phyloP scores from a whole-genome alignment of 164 flowering plant species.

The Magnolia changhungtana region DNA sequence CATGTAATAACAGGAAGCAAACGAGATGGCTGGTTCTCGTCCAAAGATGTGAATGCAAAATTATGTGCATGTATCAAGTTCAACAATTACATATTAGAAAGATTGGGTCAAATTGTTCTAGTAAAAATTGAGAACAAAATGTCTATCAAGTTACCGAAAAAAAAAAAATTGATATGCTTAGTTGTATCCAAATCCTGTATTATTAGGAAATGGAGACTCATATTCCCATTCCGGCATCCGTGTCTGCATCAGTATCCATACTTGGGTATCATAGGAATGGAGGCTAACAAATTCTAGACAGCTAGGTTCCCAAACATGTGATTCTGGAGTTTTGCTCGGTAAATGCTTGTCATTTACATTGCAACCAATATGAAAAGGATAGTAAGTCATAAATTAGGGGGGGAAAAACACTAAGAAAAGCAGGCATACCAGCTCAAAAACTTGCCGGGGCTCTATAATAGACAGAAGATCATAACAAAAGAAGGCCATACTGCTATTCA shows the following conservation, averaged over 20 bases:
- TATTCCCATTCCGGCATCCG: background rate
- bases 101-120: too few species aligned
- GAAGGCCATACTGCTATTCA: conserved; percentile 96
- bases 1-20: too few species aligned
- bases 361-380: background rate
- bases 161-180: too few species aligned
- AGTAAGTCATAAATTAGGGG: background rate
- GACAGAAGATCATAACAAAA: conserved; percentile 97
- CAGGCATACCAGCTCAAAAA: conserved; percentile 84
- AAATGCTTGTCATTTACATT: background rate
- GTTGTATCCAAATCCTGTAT: background rate
- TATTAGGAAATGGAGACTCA: background rate
- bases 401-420: conserved; percentile 1
- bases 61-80: too few species aligned
- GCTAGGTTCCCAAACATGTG: background rate
- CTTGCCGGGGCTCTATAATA: conserved; percentile 94
- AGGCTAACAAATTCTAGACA: background rate
- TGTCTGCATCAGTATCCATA: background rate
- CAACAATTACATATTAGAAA: too few species aligned
- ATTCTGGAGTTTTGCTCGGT: background rate
- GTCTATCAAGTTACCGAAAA: background rate
- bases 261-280: background rate
- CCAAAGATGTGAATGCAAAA: too few species aligned
- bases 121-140: background rate
- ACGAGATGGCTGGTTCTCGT: too few species aligned